phyloP scores from a whole-genome alignment of 148 eudicot species.

The Heliosperma pusillum region DNA sequence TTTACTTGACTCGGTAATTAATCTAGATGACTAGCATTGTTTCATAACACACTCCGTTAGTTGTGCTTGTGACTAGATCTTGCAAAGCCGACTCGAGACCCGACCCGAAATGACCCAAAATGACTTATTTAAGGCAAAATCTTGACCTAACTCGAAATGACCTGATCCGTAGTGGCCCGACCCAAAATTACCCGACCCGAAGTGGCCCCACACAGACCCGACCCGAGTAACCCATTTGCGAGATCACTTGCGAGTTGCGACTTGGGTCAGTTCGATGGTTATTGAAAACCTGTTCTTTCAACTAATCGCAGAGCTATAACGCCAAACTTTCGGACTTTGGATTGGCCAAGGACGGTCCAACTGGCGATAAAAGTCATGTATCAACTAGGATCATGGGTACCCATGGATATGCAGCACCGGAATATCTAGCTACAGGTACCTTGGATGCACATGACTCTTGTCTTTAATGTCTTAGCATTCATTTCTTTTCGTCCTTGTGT shows the following conservation, averaged over 20 bases:
- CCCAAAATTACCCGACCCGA: too few species aligned
- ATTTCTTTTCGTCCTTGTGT: constrained; percentile 11
- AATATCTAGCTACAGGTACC: constrained; percentile 91
- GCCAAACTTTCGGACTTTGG: constrained; percentile 96
- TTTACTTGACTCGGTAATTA: constrained; percentile 72
- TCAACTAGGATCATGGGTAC: constrained; percentile 91
- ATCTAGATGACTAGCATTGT: not conserved
- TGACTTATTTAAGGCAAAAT: too few species aligned
- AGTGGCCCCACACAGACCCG: too few species aligned
- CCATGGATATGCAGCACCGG: constrained; percentile 94
- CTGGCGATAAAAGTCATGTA: constrained; percentile 84
- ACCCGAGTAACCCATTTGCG: too few species aligned
- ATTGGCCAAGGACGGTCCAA: constrained; percentile 87
- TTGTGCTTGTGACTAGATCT: too few species aligned
- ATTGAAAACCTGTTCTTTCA: not conserved
- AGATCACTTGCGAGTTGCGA: too few species aligned
- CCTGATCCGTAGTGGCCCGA: too few species aligned
- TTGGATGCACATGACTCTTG: constrained; percentile 18
- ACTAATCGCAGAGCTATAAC: constrained; percentile 56
- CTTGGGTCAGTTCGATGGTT: not conserved
- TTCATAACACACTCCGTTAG: not conserved
- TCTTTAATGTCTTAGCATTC: constrained; percentile 3
- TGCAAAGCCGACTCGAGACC: too few species aligned
- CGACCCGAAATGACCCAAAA: too few species aligned
- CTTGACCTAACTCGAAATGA: too few species aligned